Evolutionary conservation across 106 monocot species (phyloP), one percentile per base, ranked within the genome.

Genomic region (Platanthera zijinensis): DNA sequence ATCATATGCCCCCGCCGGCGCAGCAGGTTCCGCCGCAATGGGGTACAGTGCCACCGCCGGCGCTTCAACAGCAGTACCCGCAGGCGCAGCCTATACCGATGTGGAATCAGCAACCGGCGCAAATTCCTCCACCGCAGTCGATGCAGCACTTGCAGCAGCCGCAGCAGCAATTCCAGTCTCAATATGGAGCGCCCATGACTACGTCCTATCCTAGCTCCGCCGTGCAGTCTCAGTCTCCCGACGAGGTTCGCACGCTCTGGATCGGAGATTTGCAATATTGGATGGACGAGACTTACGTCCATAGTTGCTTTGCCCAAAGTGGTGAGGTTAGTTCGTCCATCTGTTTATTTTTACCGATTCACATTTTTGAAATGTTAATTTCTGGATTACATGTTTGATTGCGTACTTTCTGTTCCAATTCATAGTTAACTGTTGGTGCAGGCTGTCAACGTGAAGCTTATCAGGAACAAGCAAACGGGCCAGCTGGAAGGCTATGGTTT

Each of bases 211-310:
- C 68, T 51, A 7, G 22, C 52, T 76, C 30, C 7, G 56, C 69
- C 5, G 56, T 50, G 54, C 54, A 8, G 5, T 13, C 48, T 0
- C 80, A 71, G 76, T 67, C 81, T 18, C 15, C 77, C 0, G 86
- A 88, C 17, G 93, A 88, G 83, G 82, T 84, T 73, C 81, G 75
- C 56, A 86, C 88, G 12, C 88, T 94, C 6, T 94, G 93, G 93
- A 88, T 94, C 51, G 93, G 90, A 28, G 93, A 94, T 52, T 73
- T 94, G 74, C 93, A 88, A 85, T 85, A 88, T 50, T 94, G 93
- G 93, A 94, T 94, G 93, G 93, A 94, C 19, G 93, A 94, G 83
- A 80, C 39, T 19, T 94, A 90, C 70, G 22, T 94, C 11, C 63
- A 78, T 32, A 69, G 57, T 19, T 94, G 90, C 79, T 94, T 94